Base-by-base conservation (phyloP, 2,329 filamentous ascomycete genomes). In the Elsinoe arachidis region DNA sequence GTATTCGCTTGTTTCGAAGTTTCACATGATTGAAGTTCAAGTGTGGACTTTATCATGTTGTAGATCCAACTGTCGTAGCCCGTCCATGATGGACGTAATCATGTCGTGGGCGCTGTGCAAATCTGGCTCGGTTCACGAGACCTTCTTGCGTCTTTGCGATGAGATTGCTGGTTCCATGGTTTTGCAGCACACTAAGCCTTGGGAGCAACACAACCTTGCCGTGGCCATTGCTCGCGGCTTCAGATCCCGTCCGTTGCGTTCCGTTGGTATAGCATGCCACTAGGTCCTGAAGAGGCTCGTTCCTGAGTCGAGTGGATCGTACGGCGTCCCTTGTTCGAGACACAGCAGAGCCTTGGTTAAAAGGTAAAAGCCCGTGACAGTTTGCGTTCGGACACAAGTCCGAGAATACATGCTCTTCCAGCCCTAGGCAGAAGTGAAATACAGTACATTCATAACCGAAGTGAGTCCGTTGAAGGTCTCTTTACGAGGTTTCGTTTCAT, bases 111-210 rank as follows among this genome's bases (percentile, higher is more conserved):
- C 26, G 2, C 26, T 30, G 26, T 5, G 7, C 21, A 46, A 46
- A 26, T 30, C 19, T 46, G 41, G 41, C 26, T 46, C 41, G 46
- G 30, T 9, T 14, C 46, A 37, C 46, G 46, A 46, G 46, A 51
- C 46, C 35, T 17, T 37, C 26, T 51, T 34, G 46, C 46, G 46
- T 51, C 46, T 51, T 51, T 10, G 17, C 34, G 46, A 51, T 51
- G 26, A 37, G 33, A 34, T 53, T 39, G 34, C 33, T 53, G 9
- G 49, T 38, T 15, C 49, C 33, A 35, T 39, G 49, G 49, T 53
- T 53, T 35, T 34, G 4, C 46, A 5, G 21, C 15, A 26, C 15
- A 17, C 33, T 53, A 39, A 39, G 49, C 33, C 19, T 26, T 53
- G 19, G 30, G 26, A n/a, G 10, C 33, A 15, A 38, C 15, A 53